Base-by-base conservation (phyloP, 1,139 yeast species). In the Geotrichum europaeum region DNA sequence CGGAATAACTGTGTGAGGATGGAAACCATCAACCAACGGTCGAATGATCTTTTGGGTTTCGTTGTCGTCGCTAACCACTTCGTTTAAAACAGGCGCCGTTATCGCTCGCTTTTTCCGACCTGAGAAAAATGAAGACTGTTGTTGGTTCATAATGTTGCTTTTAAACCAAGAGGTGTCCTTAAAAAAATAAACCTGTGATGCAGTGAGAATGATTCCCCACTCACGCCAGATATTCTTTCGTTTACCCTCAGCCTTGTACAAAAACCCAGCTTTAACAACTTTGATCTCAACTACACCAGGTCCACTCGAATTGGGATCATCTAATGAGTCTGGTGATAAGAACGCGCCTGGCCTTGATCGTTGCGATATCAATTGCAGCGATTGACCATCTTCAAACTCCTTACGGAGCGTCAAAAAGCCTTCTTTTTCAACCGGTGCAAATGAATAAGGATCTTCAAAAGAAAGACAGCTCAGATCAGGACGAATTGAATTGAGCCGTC, bases 171-270 rank as follows among this genome's bases (percentile, higher is more conserved):
- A 62, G 2, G 71, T 70, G 59, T 77, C 78, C 60, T 76, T 75
- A 65, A 77, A 77, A 50, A 78, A 66, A 60, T 77, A 77, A 2
- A 78, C 69, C 60, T 75, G 75, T 4, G 79, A 74, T 2, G 76
- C 73, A 0, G 80, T 78, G 50, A 77, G 65, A 32, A 78, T 69
- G 1, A 75, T 77, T 5, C 80, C 80, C 78, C 78, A 77, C 59
- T 75, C 78, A 24, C 72, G 70, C 77, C 77, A 76, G 9, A 66
- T 65, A 13, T 68, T 65, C 55, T 69, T 73, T 43, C 75, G 69
- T 61, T 73, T 73, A 6, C 71, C 71, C 60, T 77, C 79, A 18
- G 72, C 69, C 15, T 76, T 67, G 51, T 66, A 69, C 28, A 78
- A 61, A 28, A 74, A 65, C 1, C 81, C 81, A 24, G 76, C 69